Conservation (phyloP, 2,329 filamentous ascomycete species). For the Neonectria coccinea region DNA sequence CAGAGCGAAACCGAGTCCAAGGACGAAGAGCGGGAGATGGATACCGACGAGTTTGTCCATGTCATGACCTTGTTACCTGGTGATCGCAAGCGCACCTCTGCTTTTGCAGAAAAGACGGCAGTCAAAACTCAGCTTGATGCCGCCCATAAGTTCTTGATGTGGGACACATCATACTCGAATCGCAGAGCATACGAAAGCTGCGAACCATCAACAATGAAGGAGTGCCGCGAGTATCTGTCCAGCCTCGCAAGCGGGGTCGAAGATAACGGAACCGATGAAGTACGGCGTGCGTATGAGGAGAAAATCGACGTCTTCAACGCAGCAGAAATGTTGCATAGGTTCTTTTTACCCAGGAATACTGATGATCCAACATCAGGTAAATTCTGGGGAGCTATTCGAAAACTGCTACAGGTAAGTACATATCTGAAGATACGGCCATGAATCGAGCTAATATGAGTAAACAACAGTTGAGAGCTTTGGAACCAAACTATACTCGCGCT, state of each 20-base stretch:
- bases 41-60: constrained; percentile 28
- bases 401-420: constrained; percentile 45
- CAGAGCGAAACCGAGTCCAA: constrained; percentile 19
- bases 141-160: constrained; percentile 45
- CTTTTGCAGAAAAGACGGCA: constrained; percentile 17
- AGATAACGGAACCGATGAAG: constrained; percentile 38
- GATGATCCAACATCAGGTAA: constrained; percentile 54
- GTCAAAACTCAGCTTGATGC: constrained; percentile 42
- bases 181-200: constrained; percentile 48
- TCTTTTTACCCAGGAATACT: constrained; percentile 56
- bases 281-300: constrained; percentile 47
- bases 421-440: background rate
- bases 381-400: constrained; percentile 58
- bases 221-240: constrained; percentile 43
- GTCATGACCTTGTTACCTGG: constrained; percentile 36
- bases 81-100: background rate
- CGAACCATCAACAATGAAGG: constrained; percentile 34
- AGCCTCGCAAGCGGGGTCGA: constrained; percentile 39
- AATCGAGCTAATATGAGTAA: constrained; percentile 18
- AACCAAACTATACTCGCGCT: constrained; percentile 3
- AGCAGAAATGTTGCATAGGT: constrained; percentile 54
- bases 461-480: constrained; percentile 24
- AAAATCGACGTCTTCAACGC: constrained; percentile 56
- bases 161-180: constrained; percentile 43
- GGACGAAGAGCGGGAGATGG: constrained; percentile 14